phyloP scores from a whole-genome alignment of 768 basidiomycete genomes.

The Suillus weaverae region DNA sequence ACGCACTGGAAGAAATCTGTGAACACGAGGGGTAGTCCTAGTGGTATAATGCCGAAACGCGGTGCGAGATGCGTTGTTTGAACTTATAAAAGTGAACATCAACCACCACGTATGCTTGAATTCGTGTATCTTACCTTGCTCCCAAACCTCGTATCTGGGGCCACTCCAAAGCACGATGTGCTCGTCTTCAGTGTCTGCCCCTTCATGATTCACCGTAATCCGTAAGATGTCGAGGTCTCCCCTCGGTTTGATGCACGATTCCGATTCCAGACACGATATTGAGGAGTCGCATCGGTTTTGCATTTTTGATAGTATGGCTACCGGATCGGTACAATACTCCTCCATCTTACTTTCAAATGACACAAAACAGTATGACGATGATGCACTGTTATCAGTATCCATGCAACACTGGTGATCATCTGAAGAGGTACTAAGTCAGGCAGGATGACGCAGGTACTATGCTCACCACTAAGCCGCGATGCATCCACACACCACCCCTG shows the following conservation, averaged over 20 bases:
- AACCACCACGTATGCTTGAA: background rate
- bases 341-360: slow-evolving; percentile 27
- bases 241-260: slow-evolving; percentile 56
- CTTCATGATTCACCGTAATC: slow-evolving; percentile 40
- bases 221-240: slow-evolving; percentile 54
- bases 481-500: slow-evolving; percentile 65
- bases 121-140: slow-evolving; percentile 51
- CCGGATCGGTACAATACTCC: slow-evolving; percentile 57
- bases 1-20: slow-evolving; percentile 58
- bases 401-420: slow-evolving; percentile 22
- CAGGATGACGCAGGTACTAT: slow-evolving; percentile 4
- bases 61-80: background rate
- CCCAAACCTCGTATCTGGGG: slow-evolving; percentile 59
- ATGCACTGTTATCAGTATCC: background rate
- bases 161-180: slow-evolving; percentile 74
- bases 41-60: slow-evolving; percentile 28
- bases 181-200: slow-evolving; percentile 12
- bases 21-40: slow-evolving; percentile 38
- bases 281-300: slow-evolving; percentile 42
- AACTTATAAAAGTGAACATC: background rate
- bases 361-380: slow-evolving; percentile 46
- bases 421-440: background rate
- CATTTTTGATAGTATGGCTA: slow-evolving; percentile 44
- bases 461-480: slow-evolving; percentile 31
- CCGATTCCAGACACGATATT: slow-evolving; percentile 35